phyloP scores from a whole-genome alignment of 2,329 filamentous ascomycete genomes.

The Xylaria sp. region DNA sequence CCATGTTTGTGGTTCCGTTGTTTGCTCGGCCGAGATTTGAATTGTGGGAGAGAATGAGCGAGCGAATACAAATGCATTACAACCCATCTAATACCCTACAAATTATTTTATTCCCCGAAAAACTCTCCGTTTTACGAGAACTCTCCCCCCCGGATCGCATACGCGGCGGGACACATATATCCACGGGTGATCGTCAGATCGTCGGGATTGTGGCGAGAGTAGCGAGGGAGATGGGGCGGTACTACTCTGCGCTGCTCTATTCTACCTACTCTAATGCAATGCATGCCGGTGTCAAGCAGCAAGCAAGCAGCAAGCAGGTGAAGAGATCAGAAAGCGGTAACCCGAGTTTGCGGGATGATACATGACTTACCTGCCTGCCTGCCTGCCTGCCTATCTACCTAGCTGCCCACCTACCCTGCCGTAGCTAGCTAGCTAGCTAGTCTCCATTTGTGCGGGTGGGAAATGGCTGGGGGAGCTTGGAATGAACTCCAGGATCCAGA shows the following conservation, averaged over 20 bases:
- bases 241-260: background rate
- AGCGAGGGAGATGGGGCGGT: background rate
- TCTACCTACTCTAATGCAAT: background rate
- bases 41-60: background rate
- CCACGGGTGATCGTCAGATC: slow-evolving; percentile 4
- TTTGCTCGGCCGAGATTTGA: background rate
- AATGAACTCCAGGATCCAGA: background rate
- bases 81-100: background rate
- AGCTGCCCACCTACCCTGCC: no score
- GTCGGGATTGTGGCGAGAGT: background rate
- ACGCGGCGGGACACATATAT: background rate
- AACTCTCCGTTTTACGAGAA: background rate
- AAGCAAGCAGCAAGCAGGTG: background rate
- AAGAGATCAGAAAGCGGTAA: slow-evolving; percentile 11
- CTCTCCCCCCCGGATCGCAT: background rate
- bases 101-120: background rate
- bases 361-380: background rate
- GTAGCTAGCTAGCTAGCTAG: background rate
- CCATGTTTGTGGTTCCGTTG: background rate
- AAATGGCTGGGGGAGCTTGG: background rate
- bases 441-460: background rate
- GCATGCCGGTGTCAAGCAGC: background rate
- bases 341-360: slow-evolving; percentile 3
- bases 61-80: background rate
- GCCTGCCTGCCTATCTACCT: background rate